Evolutionary conservation across 2,329 filamentous ascomycete genomes (phyloP).

Genomic region (Monilinia laxa): DNA sequence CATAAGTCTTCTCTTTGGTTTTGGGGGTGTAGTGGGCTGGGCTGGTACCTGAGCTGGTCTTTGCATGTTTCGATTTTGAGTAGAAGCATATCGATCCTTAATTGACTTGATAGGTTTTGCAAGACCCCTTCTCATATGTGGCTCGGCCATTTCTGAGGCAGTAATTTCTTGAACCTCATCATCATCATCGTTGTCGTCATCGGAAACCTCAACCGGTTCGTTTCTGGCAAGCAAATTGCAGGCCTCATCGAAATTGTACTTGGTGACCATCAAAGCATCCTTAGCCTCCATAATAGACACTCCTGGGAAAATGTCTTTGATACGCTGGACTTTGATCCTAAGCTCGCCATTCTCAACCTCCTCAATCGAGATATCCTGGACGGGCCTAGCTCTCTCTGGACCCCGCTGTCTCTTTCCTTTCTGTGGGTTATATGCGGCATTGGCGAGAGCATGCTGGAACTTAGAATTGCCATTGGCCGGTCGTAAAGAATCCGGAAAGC

Average conservation of each 20-base stretch:
- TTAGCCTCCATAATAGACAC: conserved; percentile 48
- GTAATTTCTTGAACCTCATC: conserved; percentile 30
- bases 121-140: conserved; percentile 54
- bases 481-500: conserved; percentile 30
- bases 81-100: conserved; percentile 56
- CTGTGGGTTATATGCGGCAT: conserved; percentile 30
- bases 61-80: conserved; percentile 42
- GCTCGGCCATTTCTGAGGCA: conserved; percentile 42
- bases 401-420: conserved; percentile 39
- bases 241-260: conserved; percentile 56
- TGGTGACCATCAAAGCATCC: conserved; percentile 50
- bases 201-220: conserved; percentile 30
- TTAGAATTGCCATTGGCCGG: conserved; percentile 47
- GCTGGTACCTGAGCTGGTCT: conserved; percentile 27
- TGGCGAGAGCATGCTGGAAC: conserved; percentile 36
- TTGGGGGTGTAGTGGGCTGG: conserved; percentile 31
- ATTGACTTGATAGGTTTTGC: conserved; percentile 56
- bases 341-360: conserved; percentile 52
- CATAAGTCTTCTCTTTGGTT: conserved; percentile 40
- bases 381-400: conserved; percentile 48
- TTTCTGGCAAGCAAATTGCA: conserved; percentile 45
- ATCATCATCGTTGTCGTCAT: conserved; percentile 44
- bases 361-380: conserved; percentile 47
- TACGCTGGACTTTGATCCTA: conserved; percentile 51
- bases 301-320: conserved; percentile 51